Conservation (phyloP, 495 filamentous ascomycete species). For the Haplographium delicatum region DNA sequence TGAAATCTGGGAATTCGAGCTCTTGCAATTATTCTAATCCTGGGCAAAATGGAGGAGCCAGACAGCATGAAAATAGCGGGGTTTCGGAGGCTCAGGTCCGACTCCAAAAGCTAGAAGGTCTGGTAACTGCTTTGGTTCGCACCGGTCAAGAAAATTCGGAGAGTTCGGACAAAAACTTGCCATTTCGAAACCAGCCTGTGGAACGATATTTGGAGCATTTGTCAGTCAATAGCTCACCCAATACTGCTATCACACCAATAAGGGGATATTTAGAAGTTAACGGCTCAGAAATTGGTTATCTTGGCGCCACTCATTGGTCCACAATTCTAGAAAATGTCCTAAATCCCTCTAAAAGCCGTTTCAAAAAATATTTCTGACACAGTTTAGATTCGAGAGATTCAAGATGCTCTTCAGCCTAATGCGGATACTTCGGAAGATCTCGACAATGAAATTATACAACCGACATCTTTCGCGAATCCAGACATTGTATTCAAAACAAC, state of each 20-base stretch:
- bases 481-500: slow-evolving; percentile 43
- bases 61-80: slow-evolving; percentile 33
- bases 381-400: slow-evolving; percentile 75
- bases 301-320: slow-evolving; percentile 47
- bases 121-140: slow-evolving; percentile 90
- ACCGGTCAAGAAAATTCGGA: slow-evolving; percentile 59
- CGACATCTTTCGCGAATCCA: no score
- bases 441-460: slow-evolving; percentile 45
- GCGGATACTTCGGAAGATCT: slow-evolving; percentile 45
- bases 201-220: neutral
- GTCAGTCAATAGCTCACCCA: neutral
- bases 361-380: neutral
- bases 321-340: slow-evolving; percentile 41
- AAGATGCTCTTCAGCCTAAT: slow-evolving; percentile 64
- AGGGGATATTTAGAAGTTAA: no score
- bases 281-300: slow-evolving; percentile 51
- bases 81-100: slow-evolving; percentile 67
- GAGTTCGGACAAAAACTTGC: slow-evolving; percentile 41
- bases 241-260: neutral
- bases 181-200: neutral
- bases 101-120: slow-evolving; percentile 86
- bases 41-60: slow-evolving; percentile 40
- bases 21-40: slow-evolving; percentile 46
- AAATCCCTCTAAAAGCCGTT: neutral
- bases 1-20: slow-evolving; percentile 33